Conservation (phyloP, 73 alveolate species). For the Symbiodinium natans region DNA sequence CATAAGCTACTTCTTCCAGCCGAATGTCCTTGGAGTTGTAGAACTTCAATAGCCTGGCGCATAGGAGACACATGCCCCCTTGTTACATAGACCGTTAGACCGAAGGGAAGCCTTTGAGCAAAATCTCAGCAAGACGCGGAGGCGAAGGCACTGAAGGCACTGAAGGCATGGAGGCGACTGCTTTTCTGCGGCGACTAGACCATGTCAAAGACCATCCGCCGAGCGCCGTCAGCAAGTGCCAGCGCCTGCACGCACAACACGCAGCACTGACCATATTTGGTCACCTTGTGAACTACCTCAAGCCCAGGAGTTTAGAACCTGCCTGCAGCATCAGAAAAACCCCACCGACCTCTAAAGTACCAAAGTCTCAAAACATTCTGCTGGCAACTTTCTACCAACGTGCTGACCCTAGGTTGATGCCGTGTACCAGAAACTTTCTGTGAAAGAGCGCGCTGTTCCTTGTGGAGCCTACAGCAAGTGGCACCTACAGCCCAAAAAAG, state of each 20-base stretch:
- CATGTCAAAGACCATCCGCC: conserved; percentile 87
- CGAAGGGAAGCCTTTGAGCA: neutral
- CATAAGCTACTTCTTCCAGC: conserved; percentile 59
- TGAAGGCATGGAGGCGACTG: too few relatives aligned
- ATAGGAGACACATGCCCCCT: neutral
- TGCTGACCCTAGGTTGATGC: neutral
- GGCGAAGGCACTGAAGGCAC: neutral
- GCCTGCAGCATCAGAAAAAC: neutral
- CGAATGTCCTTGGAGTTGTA: conserved; percentile 52
- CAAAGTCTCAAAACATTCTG: neutral
- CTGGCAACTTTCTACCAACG: neutral
- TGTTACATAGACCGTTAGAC: neutral
- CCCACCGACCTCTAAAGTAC: neutral
- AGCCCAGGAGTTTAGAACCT: neutral
- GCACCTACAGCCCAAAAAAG: too few relatives aligned
- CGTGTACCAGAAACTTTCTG: too few relatives aligned
- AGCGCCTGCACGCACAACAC: neutral
- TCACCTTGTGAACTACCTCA: neutral
- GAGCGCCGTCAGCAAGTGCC: conserved; percentile 61
- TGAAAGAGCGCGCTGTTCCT: too few relatives aligned
- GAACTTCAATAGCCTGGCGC: conserved; percentile 75
- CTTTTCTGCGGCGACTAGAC: too few relatives aligned
- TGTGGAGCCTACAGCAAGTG: too few relatives aligned
- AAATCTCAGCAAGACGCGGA: neutral
- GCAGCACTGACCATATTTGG: neutral